Conservation (phyloP, 2,329 filamentous ascomycete species). For the Pseudocercospora macadamiae region DNA sequence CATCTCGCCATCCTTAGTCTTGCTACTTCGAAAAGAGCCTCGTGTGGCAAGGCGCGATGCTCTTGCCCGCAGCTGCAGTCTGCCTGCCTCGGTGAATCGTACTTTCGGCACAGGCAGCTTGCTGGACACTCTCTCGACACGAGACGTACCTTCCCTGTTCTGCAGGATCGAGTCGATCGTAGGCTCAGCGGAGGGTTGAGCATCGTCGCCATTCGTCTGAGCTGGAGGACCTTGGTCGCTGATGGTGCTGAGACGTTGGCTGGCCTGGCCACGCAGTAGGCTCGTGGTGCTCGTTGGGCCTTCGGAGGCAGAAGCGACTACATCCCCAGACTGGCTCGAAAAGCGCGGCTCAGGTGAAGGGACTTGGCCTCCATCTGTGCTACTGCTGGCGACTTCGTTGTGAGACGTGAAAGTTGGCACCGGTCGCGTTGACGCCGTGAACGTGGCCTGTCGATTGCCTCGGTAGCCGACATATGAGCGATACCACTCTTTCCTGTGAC, state of each 20-base stretch:
- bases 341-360: constrained; percentile 6
- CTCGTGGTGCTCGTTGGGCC: constrained; percentile 32
- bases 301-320: constrained; percentile 14
- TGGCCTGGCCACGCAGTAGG: constrained; percentile 31
- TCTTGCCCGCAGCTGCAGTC: constrained; percentile 34
- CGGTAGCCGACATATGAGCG: constrained; percentile 51
- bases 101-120: constrained; percentile 29
- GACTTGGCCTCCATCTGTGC: constrained; percentile 5
- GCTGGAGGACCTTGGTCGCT: neutral
- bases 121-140: constrained; percentile 21
- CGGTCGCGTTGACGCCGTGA: constrained; percentile 32
- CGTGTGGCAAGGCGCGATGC: constrained; percentile 35
- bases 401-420: constrained; percentile 7
- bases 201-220: neutral
- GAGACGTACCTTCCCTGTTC: constrained; percentile 10
- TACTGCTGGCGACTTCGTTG: neutral
- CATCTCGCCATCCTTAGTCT: constrained; percentile 60
- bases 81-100: constrained; percentile 37
- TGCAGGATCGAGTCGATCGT: constrained; percentile 18
- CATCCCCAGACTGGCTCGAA: constrained; percentile 12
- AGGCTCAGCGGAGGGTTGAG: constrained; percentile 4
- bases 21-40: constrained; percentile 35
- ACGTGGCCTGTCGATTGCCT: constrained; percentile 30
- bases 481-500: constrained; percentile 67
- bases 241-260: constrained; percentile 17